Base-by-base conservation (phyloP, 768 basidiomycete species). In the Nidularia pulvinata region DNA sequence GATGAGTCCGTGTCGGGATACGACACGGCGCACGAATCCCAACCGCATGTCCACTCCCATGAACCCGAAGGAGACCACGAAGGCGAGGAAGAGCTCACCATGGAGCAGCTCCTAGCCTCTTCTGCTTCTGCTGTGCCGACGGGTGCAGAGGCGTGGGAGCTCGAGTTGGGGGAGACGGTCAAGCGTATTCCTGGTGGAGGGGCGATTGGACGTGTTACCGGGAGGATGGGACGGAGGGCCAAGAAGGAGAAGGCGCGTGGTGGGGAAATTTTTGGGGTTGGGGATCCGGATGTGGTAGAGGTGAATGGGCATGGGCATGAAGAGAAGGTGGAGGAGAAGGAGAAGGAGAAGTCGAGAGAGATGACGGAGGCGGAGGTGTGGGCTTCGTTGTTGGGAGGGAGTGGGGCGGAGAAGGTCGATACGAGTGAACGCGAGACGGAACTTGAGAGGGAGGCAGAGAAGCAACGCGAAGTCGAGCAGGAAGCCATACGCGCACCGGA, bases 81-180 rank as follows among this genome's bases (percentile, higher is more conserved):
- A 46, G 13, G n/a, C 4, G 55, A 58, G 7, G 59, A 61, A 22
- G 62, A 64, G 51, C 51, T 46, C 43, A 65, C 51, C 35, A 49
- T 67, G 1, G 58, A 62, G 16, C 58, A 65, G 22, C 61, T 67
- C 19, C 54, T 64, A 33, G 30, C 49, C 5, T 47, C 53, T 39
- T 46, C 19, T 13, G 37, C 50, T 5, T 37, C 36, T 16, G 34
- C 37, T 32, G 48, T 46, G 1, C 33, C 43, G 1, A 61, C 62
- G 1, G 64, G 66, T 3, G 64, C 55, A 11, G 62, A 64, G 16
- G 66, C 66, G 1, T 67, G 64, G 66, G 66, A 67, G 56, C 57
- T 67, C 43, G 66, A 64, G 56, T 50, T 65, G 9, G 66, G 66
- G 2, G 64, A 67, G 37, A 67, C 66, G 7, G 66, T 67, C 7